These are phyloP conservation scores for Onygenales sp. DNA, from an alignment of 2,329 filamentous ascomycete genomes.

Conservation along the genomic window DNA sequence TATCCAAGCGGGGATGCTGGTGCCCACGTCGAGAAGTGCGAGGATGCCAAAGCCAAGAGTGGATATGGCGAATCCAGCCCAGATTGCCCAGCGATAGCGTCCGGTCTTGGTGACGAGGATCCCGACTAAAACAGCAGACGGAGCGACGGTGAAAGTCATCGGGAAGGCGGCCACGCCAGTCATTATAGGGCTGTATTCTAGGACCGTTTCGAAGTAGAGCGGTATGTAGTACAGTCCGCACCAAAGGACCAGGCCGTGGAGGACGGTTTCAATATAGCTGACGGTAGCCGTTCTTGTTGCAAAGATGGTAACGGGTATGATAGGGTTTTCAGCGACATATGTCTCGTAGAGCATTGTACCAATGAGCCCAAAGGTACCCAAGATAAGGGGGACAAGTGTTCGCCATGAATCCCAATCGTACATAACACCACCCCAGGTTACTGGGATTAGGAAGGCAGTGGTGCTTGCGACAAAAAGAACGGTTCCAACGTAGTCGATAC, in stretches of 20 bases:
- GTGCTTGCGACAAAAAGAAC: conserved; percentile 51
- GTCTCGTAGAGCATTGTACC: conserved; percentile 48
- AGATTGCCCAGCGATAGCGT: conserved; percentile 51
- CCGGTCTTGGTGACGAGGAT: conserved; percentile 44
- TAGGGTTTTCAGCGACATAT: conserved; percentile 41
- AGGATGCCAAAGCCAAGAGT: conserved; percentile 49
- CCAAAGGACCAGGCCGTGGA: conserved; percentile 46
- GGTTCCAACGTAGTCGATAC: conserved; percentile 56
- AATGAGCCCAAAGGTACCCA: conserved; percentile 45
- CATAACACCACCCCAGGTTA: conserved; percentile 58
- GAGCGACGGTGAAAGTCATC: conserved; percentile 54
- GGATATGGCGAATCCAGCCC: conserved; percentile 52
- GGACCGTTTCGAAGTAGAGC: conserved; percentile 35
- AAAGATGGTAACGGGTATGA: conserved; percentile 38
- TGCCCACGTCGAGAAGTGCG: conserved; percentile 28
- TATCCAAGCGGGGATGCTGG: conserved; percentile 47
- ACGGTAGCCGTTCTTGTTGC: conserved; percentile 38
- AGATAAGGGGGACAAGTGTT: conserved; percentile 51
- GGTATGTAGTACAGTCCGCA: conserved; percentile 48
- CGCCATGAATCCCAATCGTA: conserved; percentile 55
- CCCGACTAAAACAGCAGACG: conserved; percentile 45
- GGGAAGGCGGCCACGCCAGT: conserved; percentile 50
- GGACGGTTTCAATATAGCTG: conserved; percentile 43
- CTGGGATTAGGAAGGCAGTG: conserved; percentile 51
- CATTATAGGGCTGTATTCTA: conserved; percentile 44